phyloP scores from a whole-genome alignment of 2,329 filamentous ascomycete species.

The Ophioceras dolichostomum region DNA sequence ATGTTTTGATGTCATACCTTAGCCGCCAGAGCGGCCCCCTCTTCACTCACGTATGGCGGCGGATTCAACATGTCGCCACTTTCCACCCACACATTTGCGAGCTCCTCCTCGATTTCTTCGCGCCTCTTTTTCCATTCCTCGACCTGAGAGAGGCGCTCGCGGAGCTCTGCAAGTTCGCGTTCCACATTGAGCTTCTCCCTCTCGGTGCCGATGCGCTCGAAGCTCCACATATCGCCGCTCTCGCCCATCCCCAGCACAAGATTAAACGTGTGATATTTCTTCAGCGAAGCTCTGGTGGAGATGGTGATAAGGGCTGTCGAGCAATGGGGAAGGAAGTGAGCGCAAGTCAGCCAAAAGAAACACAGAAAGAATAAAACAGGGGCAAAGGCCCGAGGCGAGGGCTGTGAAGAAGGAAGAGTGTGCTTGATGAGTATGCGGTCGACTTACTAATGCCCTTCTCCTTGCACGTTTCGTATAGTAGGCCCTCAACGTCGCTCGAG shows the following conservation, averaged over 20 bases:
- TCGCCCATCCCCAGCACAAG: slow-evolving; percentile 73
- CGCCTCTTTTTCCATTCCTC: slow-evolving; percentile 71
- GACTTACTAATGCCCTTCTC: slow-evolving; percentile 80
- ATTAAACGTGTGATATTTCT: slow-evolving; percentile 91
- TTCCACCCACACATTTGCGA: slow-evolving; percentile 52
- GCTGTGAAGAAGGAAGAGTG: background rate
- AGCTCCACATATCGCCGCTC: slow-evolving; percentile 77
- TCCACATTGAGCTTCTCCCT: slow-evolving; percentile 89
- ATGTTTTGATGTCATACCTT: background rate
- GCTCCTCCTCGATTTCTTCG: slow-evolving; percentile 71
- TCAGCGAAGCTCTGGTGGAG: slow-evolving; percentile 84
- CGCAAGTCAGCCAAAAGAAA: background rate
- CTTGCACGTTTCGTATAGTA: slow-evolving; percentile 89
- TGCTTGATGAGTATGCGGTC: too few species aligned
- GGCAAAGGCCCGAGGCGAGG: background rate
- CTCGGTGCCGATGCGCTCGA: slow-evolving; percentile 87
- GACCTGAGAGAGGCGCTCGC: slow-evolving; percentile 68
- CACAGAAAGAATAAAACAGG: background rate
- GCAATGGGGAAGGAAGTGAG: slow-evolving; percentile 3
- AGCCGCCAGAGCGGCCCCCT: background rate
- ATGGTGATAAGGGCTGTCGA: slow-evolving; percentile 85
- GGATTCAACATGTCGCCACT: slow-evolving; percentile 33
- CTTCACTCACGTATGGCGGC: slow-evolving; percentile 24
- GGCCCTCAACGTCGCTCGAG: slow-evolving; percentile 83
- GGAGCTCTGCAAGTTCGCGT: slow-evolving; percentile 76